phyloP scores from a whole-genome alignment of 2,329 filamentous ascomycete species.

The Talaromyces sp. region DNA sequence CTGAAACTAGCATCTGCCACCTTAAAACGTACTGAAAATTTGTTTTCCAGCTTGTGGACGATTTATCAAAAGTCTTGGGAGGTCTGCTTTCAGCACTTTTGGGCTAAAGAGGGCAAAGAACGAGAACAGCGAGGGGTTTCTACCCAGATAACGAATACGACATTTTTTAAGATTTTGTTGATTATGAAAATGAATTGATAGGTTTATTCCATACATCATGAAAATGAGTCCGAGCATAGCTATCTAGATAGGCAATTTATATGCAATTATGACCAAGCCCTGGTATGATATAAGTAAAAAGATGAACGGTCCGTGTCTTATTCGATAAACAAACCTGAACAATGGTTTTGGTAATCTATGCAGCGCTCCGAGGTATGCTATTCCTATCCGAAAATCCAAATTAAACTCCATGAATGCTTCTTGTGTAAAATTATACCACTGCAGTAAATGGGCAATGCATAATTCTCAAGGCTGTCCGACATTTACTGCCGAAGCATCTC shows the following conservation, averaged over 20 bases:
- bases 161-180: background rate
- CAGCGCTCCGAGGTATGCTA: background rate
- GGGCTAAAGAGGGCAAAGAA: background rate
- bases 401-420: background rate
- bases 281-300: background rate
- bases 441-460: background rate
- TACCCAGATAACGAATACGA: background rate
- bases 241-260: background rate
- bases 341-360: background rate
- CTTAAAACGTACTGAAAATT: background rate
- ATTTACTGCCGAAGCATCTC: slow-evolving; percentile 11
- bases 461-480: background rate
- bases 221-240: background rate
- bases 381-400: background rate
- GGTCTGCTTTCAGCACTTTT: slow-evolving; percentile 16
- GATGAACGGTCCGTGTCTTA: background rate
- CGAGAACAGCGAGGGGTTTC: background rate
- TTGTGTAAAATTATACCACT: background rate
- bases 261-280: background rate
- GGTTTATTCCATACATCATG: background rate
- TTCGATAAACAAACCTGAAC: too few species aligned
- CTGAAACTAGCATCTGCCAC: background rate
- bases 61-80: slow-evolving; percentile 24
- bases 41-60: slow-evolving; percentile 27
- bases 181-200: background rate